Base-by-base conservation (phyloP, 257 asterid genomes). In the Solanum bulbocastanum region DNA sequence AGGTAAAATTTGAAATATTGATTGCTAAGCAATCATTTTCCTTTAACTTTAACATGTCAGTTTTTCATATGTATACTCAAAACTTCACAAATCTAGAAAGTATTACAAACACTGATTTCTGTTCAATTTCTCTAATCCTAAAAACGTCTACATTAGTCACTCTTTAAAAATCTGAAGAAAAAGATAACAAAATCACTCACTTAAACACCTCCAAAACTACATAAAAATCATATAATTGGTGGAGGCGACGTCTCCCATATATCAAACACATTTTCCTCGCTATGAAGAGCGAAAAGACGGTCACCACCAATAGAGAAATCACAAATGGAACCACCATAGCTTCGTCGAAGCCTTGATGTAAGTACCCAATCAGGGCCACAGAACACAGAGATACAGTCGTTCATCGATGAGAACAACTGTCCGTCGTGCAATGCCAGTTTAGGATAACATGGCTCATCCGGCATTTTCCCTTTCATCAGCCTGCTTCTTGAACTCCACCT, bases 401-500 rank as follows among this genome's bases (percentile, higher is more conserved):
- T 94, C 99, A 96, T 96, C 3, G 99, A 96, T 6, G 99, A 96
- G 56, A 94, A 95, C 49, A 96, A 84, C 87, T 95, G 98, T 20
- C 98, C 99, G 1, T 92, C 94, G 11, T 94, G 98, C 90, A 93
- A 90, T 30, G 98, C 98, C 65, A 96, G 90, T 89, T 95, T 96
- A 1, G 99, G 99, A 37, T 92, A 96, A 84, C 99, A 96, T 1
- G 98, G 95, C 87, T 96, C 99, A 30, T 96, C 99, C 0, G 95
- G 92, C 99, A 96, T 94, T 87, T 92, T 93, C 62, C 98, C 96
- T 44, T 96, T 95, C 98, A 94, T 95, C 73, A 95, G 56, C 89
- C 96, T 84, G 42, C 99, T 96, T 87, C 99, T 94, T 2, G 99
- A 96, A 83, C 99, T 95, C 99, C 99, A 96, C 89, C 98, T 89